Evolutionary conservation across 805 yeast species (phyloP), one percentile per base, ranked within the genome.

Genomic region (Candida ficus): DNA sequence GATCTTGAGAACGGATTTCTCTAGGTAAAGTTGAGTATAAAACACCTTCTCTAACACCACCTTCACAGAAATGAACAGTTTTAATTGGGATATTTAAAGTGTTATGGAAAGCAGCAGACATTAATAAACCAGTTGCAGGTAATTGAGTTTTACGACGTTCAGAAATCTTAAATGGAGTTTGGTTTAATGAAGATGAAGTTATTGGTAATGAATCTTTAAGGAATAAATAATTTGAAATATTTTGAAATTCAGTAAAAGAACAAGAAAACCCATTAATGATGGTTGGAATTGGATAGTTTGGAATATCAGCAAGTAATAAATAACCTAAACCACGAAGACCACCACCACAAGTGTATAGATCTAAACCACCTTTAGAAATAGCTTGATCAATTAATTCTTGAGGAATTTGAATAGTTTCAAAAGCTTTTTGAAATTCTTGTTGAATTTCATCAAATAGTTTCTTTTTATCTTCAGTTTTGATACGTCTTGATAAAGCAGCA

Each of bases 21-120:
- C 70, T 63, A 17, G 87, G 78, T 27, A 83, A 63, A 52, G 73
- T 71, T 7, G 83, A 76, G 54, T 76, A 83, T 28, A 84, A 53
- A 2, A 80, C 78, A 45, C 91, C 91, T 61, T 83, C 91, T 49
- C 91, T 68, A 18, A 83, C 81, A 43, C 89, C 89, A 47, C 88
- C 89, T 57, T 83, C 88, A 42, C 80, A 72, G 57, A 83, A 83
- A 49, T 80, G 77, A 21, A 83, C 71, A 3, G 81, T 73, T 49
- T 75, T 75, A 31, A 82, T 67, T 14, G 88, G 87, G 27, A 81
- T 59, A 13, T 35, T 29, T 6, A 17, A 13, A 14, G 29, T 31
- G 0, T 79, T 71, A 44, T 76, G 79, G 51, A 78, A 71, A 0
- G 82, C 78, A 0, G 84, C 85, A 26, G 78, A 69, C 45, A 80